phyloP scores from a whole-genome alignment of 2,329 filamentous ascomycete species.

The Ophiosphaerella narmari region DNA sequence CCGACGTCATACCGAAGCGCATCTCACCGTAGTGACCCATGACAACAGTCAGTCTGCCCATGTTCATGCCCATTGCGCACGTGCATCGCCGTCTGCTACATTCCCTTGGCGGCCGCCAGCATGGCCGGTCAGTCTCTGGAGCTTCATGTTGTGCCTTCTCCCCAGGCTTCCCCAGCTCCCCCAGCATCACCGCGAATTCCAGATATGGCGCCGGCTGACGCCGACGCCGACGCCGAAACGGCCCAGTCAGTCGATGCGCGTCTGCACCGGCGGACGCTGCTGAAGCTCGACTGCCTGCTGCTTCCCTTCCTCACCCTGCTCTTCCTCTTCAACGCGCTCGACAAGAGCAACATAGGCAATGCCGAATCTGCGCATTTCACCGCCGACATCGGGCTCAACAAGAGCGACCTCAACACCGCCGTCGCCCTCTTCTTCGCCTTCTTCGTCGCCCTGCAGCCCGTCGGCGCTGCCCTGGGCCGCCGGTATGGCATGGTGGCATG shows the following conservation, averaged over 20 bases:
- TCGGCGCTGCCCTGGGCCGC: constrained; percentile 61
- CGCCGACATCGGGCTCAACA: constrained; percentile 56
- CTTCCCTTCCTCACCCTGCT: constrained; percentile 58
- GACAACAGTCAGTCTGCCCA: no score
- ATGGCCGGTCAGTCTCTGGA: constrained; percentile 18
- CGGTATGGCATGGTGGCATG: constrained; percentile 60
- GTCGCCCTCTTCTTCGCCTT: constrained; percentile 63
- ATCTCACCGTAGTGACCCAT: no score
- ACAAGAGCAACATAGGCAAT: constrained; percentile 61
- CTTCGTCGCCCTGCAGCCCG: constrained; percentile 63
- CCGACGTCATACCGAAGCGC: not conserved
- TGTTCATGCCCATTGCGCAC: no score
- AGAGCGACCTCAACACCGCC: constrained; percentile 60
- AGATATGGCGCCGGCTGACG: constrained; percentile 13
- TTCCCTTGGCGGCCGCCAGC: constrained; percentile 15
- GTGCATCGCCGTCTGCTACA: constrained; percentile 5
- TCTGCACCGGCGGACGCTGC: constrained; percentile 46
- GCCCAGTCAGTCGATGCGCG: not conserved
- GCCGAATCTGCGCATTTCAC: constrained; percentile 65
- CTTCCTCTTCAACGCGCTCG: constrained; percentile 59
- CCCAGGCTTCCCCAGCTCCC: not conserved
- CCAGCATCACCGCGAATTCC: constrained; percentile 3
- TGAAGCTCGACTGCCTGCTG: constrained; percentile 57
- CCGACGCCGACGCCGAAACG: constrained; percentile 1
- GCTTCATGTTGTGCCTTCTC: constrained; percentile 9